Evolutionary conservation across 805 yeast genomes (phyloP).

Genomic region (Teunomyces gatunensis): DNA sequence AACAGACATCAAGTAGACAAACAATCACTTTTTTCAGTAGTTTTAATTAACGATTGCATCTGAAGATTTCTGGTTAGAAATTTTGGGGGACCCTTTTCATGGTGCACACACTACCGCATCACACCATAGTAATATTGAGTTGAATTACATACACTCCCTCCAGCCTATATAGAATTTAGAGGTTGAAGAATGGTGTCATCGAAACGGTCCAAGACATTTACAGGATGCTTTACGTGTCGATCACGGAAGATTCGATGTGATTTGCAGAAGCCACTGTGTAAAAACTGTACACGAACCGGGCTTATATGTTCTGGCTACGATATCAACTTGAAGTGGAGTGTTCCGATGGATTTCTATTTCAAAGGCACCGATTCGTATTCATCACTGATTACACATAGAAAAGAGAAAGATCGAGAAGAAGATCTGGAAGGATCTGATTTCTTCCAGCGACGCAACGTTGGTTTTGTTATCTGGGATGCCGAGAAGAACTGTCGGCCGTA

Average conservation of each 20-base stretch:
- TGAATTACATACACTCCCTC: neutral
- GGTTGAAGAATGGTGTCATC: slow-evolving; percentile 1
- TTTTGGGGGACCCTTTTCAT: too few species aligned
- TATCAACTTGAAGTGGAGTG: slow-evolving; percentile 77
- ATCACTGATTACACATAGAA: slow-evolving; percentile 26
- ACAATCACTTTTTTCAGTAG: too few species aligned
- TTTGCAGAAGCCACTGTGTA: slow-evolving; percentile 64
- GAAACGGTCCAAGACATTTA: slow-evolving; percentile 58
- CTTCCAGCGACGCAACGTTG: slow-evolving; percentile 69
- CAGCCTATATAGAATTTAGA: neutral
- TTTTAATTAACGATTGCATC: too few species aligned
- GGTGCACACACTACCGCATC: neutral
- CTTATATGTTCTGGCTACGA: slow-evolving; percentile 79
- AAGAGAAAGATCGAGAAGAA: slow-evolving; percentile 15
- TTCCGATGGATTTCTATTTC: slow-evolving; percentile 39
- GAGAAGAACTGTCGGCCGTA: slow-evolving; percentile 47
- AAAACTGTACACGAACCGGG: slow-evolving; percentile 66
- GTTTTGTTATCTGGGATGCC: slow-evolving; percentile 69
- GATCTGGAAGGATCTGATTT: slow-evolving; percentile 34
- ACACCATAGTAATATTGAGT: neutral
- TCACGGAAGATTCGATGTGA: slow-evolving; percentile 81
- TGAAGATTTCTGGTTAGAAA: too few species aligned
- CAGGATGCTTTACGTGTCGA: slow-evolving; percentile 89
- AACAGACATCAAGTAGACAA: too few species aligned
- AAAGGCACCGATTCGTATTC: slow-evolving; percentile 25